Conservation (phyloP, 2,329 filamentous ascomycete genomes). For the Plenodomus lindquistii region DNA sequence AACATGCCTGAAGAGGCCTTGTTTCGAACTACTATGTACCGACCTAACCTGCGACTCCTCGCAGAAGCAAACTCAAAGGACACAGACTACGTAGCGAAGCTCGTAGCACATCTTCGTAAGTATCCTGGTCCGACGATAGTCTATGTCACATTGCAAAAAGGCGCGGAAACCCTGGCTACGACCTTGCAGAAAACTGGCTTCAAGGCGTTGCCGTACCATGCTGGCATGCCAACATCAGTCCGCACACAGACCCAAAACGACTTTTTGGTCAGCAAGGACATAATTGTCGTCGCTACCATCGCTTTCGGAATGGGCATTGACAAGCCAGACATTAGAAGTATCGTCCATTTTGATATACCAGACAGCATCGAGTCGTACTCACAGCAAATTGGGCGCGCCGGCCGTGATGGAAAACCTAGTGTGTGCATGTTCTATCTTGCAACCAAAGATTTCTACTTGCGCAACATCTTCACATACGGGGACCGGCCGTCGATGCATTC, state of each 20-base stretch:
- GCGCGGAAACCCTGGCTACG: conserved; percentile 65
- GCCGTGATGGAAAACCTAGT: conserved; percentile 76
- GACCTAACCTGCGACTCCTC: conserved; percentile 62
- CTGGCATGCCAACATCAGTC: conserved; percentile 67
- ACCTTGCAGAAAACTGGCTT: conserved; percentile 68
- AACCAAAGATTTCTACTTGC: conserved; percentile 60
- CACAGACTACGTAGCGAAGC: conserved; percentile 75
- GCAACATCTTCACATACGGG: conserved; percentile 63
- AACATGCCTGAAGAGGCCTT: conserved; percentile 69
- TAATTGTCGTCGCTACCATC: conserved; percentile 94
- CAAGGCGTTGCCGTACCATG: conserved; percentile 81
- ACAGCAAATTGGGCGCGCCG: conserved; percentile 92
- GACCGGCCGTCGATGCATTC: conserved; percentile 61
- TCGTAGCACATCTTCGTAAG: conserved; percentile 54
- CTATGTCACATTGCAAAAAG: conserved; percentile 63
- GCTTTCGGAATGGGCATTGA: conserved; percentile 99
- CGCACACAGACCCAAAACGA: conserved; percentile 71
- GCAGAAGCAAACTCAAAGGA: conserved; percentile 63
- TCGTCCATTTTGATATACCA: conserved; percentile 87
- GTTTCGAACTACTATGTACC: conserved; percentile 63
- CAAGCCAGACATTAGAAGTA: conserved; percentile 91
- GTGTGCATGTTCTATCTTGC: conserved; percentile 63
- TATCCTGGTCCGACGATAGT: conserved; percentile 62
- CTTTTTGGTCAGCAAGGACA: conserved; percentile 77
- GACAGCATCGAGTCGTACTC: conserved; percentile 97